phyloP scores from a whole-genome alignment of 805 yeast genomes.

The Saturnispora sanitii region DNA sequence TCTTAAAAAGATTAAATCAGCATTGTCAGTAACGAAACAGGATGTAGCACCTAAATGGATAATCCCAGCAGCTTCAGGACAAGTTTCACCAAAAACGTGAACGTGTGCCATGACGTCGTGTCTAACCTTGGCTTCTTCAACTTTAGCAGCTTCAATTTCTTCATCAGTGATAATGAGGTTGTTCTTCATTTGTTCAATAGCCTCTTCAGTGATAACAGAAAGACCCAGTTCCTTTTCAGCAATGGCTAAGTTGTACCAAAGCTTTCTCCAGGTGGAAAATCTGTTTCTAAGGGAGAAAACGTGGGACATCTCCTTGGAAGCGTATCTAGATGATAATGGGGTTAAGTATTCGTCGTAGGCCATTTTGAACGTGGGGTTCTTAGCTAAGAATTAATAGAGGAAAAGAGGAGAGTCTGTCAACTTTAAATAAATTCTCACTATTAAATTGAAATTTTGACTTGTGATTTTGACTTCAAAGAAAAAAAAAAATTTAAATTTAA shows the following conservation, averaged over 20 bases:
- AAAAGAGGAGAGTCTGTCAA: background rate
- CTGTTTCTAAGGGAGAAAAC: constrained; percentile 89
- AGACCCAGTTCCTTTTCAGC: constrained; percentile 93
- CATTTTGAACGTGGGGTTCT: background rate
- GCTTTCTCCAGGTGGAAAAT: constrained; percentile 96
- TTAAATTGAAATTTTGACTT: background rate
- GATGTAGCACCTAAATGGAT: constrained; percentile 98
- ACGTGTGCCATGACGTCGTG: constrained; percentile 99
- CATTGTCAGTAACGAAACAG: constrained; percentile 95
- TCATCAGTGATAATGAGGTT: constrained; percentile 83
- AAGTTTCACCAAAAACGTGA: constrained; percentile 83
- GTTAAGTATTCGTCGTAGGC: constrained; percentile 71
- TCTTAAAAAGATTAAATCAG: constrained; percentile 91
- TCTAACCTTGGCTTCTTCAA: constrained; percentile 95
- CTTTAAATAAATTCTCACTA: background rate
- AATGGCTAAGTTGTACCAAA: constrained; percentile 90
- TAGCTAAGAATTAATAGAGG: background rate
- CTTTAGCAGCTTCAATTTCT: constrained; percentile 80
- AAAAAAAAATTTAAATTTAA: background rate
- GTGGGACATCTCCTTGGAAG: constrained; percentile 93
- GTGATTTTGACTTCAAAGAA: background rate
- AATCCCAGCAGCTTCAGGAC: constrained; percentile 96
- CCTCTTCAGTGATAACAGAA: constrained; percentile 77
- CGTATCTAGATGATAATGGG: constrained; percentile 93
- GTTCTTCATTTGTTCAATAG: constrained; percentile 72